Evolutionary conservation across 345 rosid genomes (phyloP).

Genomic region (Populus pruinosa): DNA sequence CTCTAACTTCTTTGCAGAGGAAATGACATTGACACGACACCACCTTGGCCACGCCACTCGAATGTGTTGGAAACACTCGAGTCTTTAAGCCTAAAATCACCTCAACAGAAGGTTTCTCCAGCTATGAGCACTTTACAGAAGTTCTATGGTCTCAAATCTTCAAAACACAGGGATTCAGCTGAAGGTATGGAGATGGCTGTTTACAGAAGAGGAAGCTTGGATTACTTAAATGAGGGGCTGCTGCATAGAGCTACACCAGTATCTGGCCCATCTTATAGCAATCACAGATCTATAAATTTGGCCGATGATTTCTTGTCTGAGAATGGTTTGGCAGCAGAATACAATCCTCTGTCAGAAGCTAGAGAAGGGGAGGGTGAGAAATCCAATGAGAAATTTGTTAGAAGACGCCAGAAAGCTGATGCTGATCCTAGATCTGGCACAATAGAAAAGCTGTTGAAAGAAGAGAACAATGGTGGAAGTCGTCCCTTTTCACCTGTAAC

Average conservation of each 20-base stretch:
- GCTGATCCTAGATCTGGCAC: conserved; percentile 22
- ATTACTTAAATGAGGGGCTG: conserved; percentile 15
- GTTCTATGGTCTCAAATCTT: conserved; percentile 59
- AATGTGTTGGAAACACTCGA: conserved; percentile 33
- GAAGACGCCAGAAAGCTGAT: conserved; percentile 53
- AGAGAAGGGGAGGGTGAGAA: conserved; percentile 41
- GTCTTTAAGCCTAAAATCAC: conserved; percentile 46
- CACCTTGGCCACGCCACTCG: conserved; percentile 2
- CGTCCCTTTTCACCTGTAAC: conserved; percentile 44
- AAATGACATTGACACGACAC: conserved; percentile 14
- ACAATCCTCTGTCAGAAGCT: conserved; percentile 34
- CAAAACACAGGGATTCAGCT: conserved; percentile 23
- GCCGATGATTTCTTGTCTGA: conserved; percentile 22
- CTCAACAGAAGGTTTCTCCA: conserved; percentile 50
- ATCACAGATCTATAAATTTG: conserved; percentile 18
- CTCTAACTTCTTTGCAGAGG: background rate
- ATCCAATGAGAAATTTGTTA: conserved; percentile 39
- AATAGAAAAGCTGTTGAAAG: conserved; percentile 62
- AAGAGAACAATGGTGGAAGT: conserved; percentile 40
- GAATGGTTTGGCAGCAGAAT: conserved; percentile 21
- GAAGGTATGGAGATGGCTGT: conserved; percentile 58
- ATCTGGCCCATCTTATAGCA: conserved; percentile 23
- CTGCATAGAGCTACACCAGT: conserved; percentile 27
- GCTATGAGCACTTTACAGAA: conserved; percentile 84
- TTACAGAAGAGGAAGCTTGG: conserved; percentile 33